Base-by-base conservation (phyloP, 306 rosid genomes). In the Rosa persica region DNA sequence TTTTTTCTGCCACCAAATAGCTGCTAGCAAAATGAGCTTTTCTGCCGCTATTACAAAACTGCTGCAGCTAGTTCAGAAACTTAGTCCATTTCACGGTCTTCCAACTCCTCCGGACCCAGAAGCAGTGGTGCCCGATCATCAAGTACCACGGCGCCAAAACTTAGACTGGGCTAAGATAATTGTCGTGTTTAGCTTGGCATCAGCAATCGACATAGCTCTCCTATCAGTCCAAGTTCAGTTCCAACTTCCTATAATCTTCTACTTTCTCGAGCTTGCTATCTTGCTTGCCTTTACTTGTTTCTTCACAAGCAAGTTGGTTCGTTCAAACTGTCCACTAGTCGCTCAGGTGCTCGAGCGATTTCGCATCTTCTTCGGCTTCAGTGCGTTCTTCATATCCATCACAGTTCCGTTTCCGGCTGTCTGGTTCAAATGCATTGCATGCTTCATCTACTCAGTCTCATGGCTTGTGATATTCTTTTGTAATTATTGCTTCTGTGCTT, bases 261-360 rank as follows among this genome's bases (percentile, higher is more conserved):
- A 60, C 52, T 46, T 60, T 11, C 72, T 79, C 4, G 44, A 23
- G 22, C 65, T 78, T 3, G 25, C 30, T 4, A 43, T 78, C 39
- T 44, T 78, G 5, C 20, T 78, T 57, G 74, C 76, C 12, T 70
- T 57, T 44, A 78, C 83, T 19, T 66, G 58, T 52, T 17, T 78
- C 42, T 60, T 55, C 15, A 75, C 60, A 12, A 12, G 54, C 76
- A 70, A 60, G 34, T 23, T 4, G 0, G 6, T 60, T 60, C 66
- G 3, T 11, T 25, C 22, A 0, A 58, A 78, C 70, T 51, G 22
- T 30, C 47, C 69, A 1, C 20, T 1, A 8, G 2, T 52, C 1
- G 76, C 15, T 12, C 46, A 11, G 19, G 76, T 69, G 46, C 15
- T 78, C 5, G 69, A 68, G 69, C 25, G 69, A 16, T 34, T 69